Percentiles rank a stretch among this genome's conserved stretches.
Evolutionary conservation across 2,329 filamentous ascomycete species (phyloP).

Genomic region (Phyllosticta paracitricarpa): DNA sequence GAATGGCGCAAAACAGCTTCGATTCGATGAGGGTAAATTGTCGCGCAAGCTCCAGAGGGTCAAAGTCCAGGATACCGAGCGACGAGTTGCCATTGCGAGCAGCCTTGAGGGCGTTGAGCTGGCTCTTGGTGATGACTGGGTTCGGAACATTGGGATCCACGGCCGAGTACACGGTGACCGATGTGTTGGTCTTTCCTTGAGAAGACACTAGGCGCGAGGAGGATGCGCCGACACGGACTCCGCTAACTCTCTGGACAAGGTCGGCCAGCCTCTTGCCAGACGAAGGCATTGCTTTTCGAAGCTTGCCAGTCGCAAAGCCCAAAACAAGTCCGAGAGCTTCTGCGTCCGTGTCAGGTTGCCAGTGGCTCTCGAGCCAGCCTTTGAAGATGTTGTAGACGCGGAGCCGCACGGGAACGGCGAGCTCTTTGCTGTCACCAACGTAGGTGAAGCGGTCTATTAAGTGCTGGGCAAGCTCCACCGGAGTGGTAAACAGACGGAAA

Average conservation of each 20-base stretch:
- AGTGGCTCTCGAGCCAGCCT: slow-evolving; percentile 93
- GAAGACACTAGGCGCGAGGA: slow-evolving; percentile 77
- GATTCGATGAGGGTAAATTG: slow-evolving; percentile 92
- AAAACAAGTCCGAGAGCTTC: slow-evolving; percentile 66
- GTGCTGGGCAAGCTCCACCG: slow-evolving; percentile 64
- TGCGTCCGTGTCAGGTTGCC: slow-evolving; percentile 72
- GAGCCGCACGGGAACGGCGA: slow-evolving; percentile 72
- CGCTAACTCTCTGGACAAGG: slow-evolving; percentile 66
- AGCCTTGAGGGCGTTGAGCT: slow-evolving; percentile 59
- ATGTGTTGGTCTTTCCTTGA: slow-evolving; percentile 77
- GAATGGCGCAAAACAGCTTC: slow-evolving; percentile 79
- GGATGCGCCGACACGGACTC: slow-evolving; percentile 56
- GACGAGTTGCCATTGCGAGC: slow-evolving; percentile 63
- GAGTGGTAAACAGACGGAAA: slow-evolving; percentile 84
- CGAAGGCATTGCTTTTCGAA: slow-evolving; percentile 59
- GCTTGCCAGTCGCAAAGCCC: slow-evolving; percentile 65
- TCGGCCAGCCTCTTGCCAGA: slow-evolving; percentile 75
- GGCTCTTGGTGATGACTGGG: slow-evolving; percentile 63
- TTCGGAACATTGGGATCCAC: slow-evolving; percentile 62
- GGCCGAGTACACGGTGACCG: slow-evolving; percentile 59
- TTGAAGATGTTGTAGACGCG: slow-evolving; percentile 96
- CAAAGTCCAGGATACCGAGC: slow-evolving; percentile 79
- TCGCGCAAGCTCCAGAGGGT: slow-evolving; percentile 79
- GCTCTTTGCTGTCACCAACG: slow-evolving; percentile 64
- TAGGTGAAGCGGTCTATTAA: slow-evolving; percentile 92